These are phyloP conservation scores for Pulveroboletus sp. DNA, from an alignment of 768 basidiomycete species.

Conservation along the genomic window DNA sequence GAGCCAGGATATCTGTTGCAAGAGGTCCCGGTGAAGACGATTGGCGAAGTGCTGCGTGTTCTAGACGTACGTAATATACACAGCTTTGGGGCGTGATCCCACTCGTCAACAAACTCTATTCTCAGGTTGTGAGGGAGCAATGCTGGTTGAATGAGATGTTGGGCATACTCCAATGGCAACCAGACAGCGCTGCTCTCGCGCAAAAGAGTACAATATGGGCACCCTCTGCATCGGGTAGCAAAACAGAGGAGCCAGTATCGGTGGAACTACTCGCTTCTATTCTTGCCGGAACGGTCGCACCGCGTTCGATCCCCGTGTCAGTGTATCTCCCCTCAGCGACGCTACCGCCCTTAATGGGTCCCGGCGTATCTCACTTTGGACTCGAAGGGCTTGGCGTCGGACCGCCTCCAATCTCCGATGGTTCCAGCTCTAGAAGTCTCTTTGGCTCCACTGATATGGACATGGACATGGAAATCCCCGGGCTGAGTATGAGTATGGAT, in stretches of 20 bases:
- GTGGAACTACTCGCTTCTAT: slow-evolving; percentile 60
- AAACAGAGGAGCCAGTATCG: slow-evolving; percentile 34
- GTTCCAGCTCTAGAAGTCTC: slow-evolving; percentile 24
- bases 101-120: neutral
- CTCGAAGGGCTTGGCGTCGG: slow-evolving; percentile 26
- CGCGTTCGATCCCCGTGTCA: slow-evolving; percentile 59
- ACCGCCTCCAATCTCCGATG: slow-evolving; percentile 18
- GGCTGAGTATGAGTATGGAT: slow-evolving; percentile 33
- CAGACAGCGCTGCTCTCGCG: slow-evolving; percentile 33
- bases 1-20: slow-evolving; percentile 76
- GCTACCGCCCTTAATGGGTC: slow-evolving; percentile 19
- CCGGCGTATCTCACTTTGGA: slow-evolving; percentile 24
- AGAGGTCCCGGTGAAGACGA: slow-evolving; percentile 61
- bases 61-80: slow-evolving; percentile 50
- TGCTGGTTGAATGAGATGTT: slow-evolving; percentile 81
- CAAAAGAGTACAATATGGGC: slow-evolving; percentile 1
- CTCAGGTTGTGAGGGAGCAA: slow-evolving; percentile 63
- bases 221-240: slow-evolving; percentile 17
- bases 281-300: slow-evolving; percentile 47
- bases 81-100: neutral
- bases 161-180: slow-evolving; percentile 53
- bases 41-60: slow-evolving; percentile 72
- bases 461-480: slow-evolving; percentile 35
- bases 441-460: slow-evolving; percentile 31
- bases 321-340: slow-evolving; percentile 49